Base-by-base conservation (phyloP, 768 basidiomycete genomes). In the Pholiota microspora region DNA sequence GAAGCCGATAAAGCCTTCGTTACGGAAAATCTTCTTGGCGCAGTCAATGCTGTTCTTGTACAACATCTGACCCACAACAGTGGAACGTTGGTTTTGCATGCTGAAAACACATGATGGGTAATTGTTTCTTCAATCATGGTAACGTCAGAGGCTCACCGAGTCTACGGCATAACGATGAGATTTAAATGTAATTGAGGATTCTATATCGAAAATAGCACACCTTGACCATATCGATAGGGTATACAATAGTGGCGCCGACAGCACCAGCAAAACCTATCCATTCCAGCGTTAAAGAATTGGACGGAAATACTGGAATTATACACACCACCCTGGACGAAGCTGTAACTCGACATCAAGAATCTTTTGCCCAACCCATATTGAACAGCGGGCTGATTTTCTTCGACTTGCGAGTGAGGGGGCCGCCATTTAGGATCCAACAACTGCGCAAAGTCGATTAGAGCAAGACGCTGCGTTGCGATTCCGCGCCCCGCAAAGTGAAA, bases 11-110 rank as follows among this genome's bases (percentile, higher is more conserved):
- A 93, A 80, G 15, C 97, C 97, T 73, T 99, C 97, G 65, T 97
- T 97, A 51, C 85, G 82, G 69, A 98, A 86, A 23, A 99, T 95
- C 68, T 96, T 98, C 64, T 79, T 78, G 27, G 94, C 89, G 67
- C 97, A 99, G 66, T 99, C 97, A 32, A 90, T 65, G 62, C 93
- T 95, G 76, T 97, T 98, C 77, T 94, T 91, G 77, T 99, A 99
- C 42, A 98, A 72, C 64, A 98, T 75, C 72, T 99, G 96, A 32
- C 97, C 97, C 27, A 99, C 97, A 18, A 99, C 92, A 5, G 90
- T 94, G 59, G 88, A 93, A 12, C 97, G 86, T 69, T 99, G 97
- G 68, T 99, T 99, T 76, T 99, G 97, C 81, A 99, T 94, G 34
- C 94, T 92, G 57, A 10, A 36, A 21, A 25, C 23, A 38, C 16